A percentile compares a stretch with the other conserved stretches of the same genome.
Conservation (phyloP, 768 basidiomycete genomes). For the Boletales sp. region DNA sequence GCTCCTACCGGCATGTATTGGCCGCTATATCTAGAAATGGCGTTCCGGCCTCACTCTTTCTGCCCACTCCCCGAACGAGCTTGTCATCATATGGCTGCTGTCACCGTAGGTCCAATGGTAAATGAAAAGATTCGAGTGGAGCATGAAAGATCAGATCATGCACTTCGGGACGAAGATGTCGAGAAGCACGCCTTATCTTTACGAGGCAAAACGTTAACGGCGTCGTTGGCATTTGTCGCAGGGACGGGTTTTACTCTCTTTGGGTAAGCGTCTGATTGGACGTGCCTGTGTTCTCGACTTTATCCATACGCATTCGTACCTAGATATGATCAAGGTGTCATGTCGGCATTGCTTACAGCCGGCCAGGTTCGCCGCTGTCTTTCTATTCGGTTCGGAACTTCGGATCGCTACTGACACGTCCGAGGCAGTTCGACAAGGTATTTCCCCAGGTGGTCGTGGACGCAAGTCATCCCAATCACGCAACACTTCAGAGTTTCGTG, state of each 20-base stretch:
- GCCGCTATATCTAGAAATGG: too few relatives aligned
- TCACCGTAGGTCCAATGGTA: too few relatives aligned
- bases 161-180: slow-evolving; percentile 6
- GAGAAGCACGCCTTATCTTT: slow-evolving; percentile 12
- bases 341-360: slow-evolving; percentile 62
- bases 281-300: neutral
- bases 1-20: too few relatives aligned
- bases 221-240: slow-evolving; percentile 51
- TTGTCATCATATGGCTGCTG: too few relatives aligned
- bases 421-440: slow-evolving; percentile 48
- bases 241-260: slow-evolving; percentile 63
- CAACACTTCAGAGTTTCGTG: slow-evolving; percentile 56
- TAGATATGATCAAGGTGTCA: slow-evolving; percentile 69
- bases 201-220: slow-evolving; percentile 41
- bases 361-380: slow-evolving; percentile 34
- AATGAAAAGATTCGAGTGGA: too few relatives aligned
- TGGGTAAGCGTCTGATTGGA: slow-evolving; percentile 37
- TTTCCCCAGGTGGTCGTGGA: slow-evolving; percentile 53
- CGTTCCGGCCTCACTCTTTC: too few relatives aligned
- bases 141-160: neutral
- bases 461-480: slow-evolving; percentile 37
- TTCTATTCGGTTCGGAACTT: neutral
- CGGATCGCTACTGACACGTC: slow-evolving; percentile 1
- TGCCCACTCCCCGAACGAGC: too few relatives aligned
- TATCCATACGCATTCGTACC: neutral